A percentile compares a stretch with the other conserved stretches of the same genome.
Conservation (phyloP, 1,139 yeast genomes). For the Taphrina communis region DNA sequence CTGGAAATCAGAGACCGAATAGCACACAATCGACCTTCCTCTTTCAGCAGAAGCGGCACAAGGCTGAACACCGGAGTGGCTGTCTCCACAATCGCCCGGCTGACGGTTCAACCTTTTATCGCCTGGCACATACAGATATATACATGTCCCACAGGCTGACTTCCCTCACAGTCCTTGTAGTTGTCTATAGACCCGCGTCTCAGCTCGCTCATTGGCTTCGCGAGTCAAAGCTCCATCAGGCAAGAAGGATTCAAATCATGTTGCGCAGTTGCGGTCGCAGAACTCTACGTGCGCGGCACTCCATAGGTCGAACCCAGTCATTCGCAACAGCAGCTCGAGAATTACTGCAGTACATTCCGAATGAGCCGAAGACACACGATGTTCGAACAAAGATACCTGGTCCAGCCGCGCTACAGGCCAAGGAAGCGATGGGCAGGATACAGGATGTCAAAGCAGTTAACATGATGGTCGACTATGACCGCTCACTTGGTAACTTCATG, state of each 20-base stretch:
- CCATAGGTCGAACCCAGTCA: neutral
- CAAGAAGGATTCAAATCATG: neutral
- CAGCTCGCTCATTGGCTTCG: too few species aligned
- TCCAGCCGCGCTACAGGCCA: constrained; percentile 60
- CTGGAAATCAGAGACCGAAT: neutral
- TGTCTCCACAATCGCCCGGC: too few species aligned
- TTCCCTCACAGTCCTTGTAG: too few species aligned
- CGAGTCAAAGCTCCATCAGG: too few species aligned
- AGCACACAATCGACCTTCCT: too few species aligned
- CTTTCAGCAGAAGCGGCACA: too few species aligned
- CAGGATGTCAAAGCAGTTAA: constrained; percentile 72
- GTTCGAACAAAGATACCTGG: constrained; percentile 68
- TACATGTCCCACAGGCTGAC: too few species aligned
- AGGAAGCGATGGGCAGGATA: constrained; percentile 60
- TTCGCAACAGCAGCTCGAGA: constrained; percentile 23
- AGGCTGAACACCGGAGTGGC: too few species aligned
- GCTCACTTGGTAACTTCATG: constrained; percentile 72
- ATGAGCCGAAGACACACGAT: constrained; percentile 68
- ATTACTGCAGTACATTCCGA: constrained; percentile 55
- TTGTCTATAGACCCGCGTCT: too few species aligned
- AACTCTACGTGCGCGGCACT: neutral
- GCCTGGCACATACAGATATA: too few species aligned
- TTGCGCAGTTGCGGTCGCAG: neutral
- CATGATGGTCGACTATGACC: constrained; percentile 70
- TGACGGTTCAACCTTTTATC: too few species aligned